Evolutionary conservation across 805 yeast genomes (phyloP).

Genomic region (Candida coleopterorum): DNA sequence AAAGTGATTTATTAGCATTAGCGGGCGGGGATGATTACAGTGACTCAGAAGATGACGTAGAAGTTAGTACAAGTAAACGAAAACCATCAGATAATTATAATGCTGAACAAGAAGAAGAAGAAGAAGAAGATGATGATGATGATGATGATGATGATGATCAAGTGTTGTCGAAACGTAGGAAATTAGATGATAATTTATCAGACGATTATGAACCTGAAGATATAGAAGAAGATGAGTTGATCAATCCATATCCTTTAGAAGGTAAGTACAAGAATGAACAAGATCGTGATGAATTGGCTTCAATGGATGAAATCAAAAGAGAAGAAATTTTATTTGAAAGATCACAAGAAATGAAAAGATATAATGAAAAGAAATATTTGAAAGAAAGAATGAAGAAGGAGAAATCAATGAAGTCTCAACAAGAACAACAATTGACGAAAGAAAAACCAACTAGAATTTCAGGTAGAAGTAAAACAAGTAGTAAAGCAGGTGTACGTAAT

Average conservation of each 20-base stretch:
- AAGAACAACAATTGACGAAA: slow-evolving; percentile 6
- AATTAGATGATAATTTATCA: slow-evolving; percentile 17
- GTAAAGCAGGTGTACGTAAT: slow-evolving; percentile 32
- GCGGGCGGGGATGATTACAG: slow-evolving; percentile 58
- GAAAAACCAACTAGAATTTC: slow-evolving; percentile 34
- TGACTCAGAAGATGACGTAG: slow-evolving; percentile 25
- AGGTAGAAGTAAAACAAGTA: slow-evolving; percentile 28
- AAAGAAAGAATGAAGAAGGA: slow-evolving; percentile 74
- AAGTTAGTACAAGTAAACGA: background rate
- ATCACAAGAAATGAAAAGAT: slow-evolving; percentile 85
- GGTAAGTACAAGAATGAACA: slow-evolving; percentile 82
- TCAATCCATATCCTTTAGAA: slow-evolving; percentile 87
- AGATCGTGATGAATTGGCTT: slow-evolving; percentile 62
- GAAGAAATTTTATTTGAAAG: slow-evolving; percentile 90
- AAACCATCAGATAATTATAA: background rate
- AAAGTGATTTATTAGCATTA: slow-evolving; percentile 92
- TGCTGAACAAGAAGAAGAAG: slow-evolving; percentile 9
- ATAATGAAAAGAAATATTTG: slow-evolving; percentile 75
- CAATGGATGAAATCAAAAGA: slow-evolving; percentile 87
- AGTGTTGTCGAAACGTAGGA: slow-evolving; percentile 10
- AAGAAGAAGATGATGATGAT: slow-evolving; percentile 11
- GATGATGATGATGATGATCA: slow-evolving; percentile 8
- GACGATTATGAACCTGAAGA: slow-evolving; percentile 29
- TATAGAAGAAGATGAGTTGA: slow-evolving; percentile 28
- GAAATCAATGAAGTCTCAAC: slow-evolving; percentile 17